phyloP scores from a whole-genome alignment of 1,139 yeast genomes.

The Debaryomycetaceae sp. region DNA sequence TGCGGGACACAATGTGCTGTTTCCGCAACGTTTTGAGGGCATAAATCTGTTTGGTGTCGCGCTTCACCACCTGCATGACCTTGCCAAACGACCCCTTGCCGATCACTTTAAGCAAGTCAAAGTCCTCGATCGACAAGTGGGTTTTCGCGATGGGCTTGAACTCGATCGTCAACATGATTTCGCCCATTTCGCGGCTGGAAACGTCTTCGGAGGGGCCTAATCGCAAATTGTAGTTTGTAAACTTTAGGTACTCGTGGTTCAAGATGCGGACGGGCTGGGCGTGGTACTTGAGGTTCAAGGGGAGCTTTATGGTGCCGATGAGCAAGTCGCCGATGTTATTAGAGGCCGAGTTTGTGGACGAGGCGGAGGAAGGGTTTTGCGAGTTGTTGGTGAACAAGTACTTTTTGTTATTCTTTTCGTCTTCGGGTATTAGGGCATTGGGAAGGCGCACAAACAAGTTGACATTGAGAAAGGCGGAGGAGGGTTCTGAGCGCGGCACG shows the following conservation, averaged over 20 bases:
- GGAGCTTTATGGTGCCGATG: constrained; percentile 33
- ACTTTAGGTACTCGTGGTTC: constrained; percentile 38
- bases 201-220: constrained; percentile 5
- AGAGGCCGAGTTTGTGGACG: constrained; percentile 3
- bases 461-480: constrained; percentile 43
- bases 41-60: constrained; percentile 87
- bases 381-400: constrained; percentile 16
- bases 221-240: constrained; percentile 20
- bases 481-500: constrained; percentile 7
- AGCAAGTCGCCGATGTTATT: constrained; percentile 26
- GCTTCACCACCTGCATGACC: constrained; percentile 95
- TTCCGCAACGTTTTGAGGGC: constrained; percentile 90
- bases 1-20: constrained; percentile 85
- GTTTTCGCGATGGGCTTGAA: constrained; percentile 56
- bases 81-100: constrained; percentile 98
- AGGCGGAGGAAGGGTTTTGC: constrained; percentile 7
- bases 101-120: constrained; percentile 84
- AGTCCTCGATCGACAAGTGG: constrained; percentile 78
- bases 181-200: constrained; percentile 29
- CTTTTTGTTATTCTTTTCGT: constrained; percentile 20
- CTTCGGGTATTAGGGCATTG: constrained; percentile 44
- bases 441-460: constrained; percentile 75
- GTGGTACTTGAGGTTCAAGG: constrained; percentile 30
- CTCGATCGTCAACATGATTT: constrained; percentile 60
- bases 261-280: constrained; percentile 27